phyloP scores from a whole-genome alignment of 768 basidiomycete species.

The Mycena rebaudengoi region DNA sequence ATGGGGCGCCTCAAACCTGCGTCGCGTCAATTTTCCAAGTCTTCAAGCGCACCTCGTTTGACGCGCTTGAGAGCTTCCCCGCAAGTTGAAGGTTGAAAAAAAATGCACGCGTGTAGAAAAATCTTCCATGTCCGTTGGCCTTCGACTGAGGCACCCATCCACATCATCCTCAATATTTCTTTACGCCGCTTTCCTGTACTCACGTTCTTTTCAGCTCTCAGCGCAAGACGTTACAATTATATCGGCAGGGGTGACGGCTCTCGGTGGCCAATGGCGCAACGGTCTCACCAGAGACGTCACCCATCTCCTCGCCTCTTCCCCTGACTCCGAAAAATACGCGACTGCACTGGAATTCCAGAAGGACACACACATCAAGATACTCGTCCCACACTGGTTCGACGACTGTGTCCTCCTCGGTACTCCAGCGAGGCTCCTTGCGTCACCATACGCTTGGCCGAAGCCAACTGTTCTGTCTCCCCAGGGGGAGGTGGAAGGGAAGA shows the following conservation, averaged over 20 bases:
- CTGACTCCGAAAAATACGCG: constrained; percentile 60
- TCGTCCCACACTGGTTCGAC: constrained; percentile 96
- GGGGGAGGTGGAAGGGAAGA: constrained; percentile 25
- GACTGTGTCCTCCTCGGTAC: constrained; percentile 71
- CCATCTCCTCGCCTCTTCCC: constrained; percentile 76
- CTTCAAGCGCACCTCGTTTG: no score
- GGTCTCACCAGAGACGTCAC: constrained; percentile 87
- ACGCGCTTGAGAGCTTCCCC: no score
- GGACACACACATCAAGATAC: constrained; percentile 65
- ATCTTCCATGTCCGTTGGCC: no score
- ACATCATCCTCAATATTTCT: no score
- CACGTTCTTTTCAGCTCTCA: constrained; percentile 54
- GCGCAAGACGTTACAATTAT: constrained; percentile 75
- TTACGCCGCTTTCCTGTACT: neutral
- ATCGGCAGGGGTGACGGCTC: constrained; percentile 71
- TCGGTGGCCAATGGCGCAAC: constrained; percentile 84
- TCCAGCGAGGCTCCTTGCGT: constrained; percentile 53
- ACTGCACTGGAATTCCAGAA: constrained; percentile 66
- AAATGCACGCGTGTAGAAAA: no score
- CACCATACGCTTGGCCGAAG: constrained; percentile 78
- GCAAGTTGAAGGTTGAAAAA: no score
- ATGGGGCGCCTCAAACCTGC: no score
- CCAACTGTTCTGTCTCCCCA: constrained; percentile 56
- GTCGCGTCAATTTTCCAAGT: neutral
- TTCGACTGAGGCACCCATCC: no score